Conservation (phyloP, 305 asterid species). For the Stenogyne calaminthoides region DNA sequence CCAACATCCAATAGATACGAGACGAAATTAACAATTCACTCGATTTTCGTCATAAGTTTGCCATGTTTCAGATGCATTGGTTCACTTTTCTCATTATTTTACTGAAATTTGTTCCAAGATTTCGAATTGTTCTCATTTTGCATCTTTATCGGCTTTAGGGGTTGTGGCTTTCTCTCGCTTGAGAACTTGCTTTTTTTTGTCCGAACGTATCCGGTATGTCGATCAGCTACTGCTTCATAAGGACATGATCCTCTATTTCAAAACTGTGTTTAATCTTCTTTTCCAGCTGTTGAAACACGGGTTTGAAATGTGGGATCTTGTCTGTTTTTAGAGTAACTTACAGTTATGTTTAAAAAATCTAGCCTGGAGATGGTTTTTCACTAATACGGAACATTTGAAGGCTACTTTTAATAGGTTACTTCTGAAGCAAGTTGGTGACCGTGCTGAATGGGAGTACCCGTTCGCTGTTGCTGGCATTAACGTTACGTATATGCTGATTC, state of each 20-base stretch:
- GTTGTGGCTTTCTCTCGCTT: slow-evolving; percentile 89
- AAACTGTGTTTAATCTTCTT: neutral
- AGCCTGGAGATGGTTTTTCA: slow-evolving; percentile 32
- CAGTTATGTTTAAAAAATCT: neutral
- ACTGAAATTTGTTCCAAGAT: neutral
- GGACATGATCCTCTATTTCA: neutral
- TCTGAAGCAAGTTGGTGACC: slow-evolving; percentile 71
- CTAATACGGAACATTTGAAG: slow-evolving; percentile 75
- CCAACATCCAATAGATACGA: too few species aligned
- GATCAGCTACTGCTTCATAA: slow-evolving; percentile 36
- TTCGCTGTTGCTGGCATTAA: slow-evolving; percentile 96
- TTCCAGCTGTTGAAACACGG: neutral
- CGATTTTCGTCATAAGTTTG: neutral
- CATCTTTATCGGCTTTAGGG: slow-evolving; percentile 57
- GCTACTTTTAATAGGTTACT: slow-evolving; percentile 85
- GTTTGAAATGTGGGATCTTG: neutral
- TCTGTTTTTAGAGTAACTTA: neutral
- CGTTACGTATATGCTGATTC: slow-evolving; percentile 85
- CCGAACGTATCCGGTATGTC: slow-evolving; percentile 77
- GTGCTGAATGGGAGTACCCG: slow-evolving; percentile 94
- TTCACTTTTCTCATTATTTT: neutral
- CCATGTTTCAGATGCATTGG: neutral
- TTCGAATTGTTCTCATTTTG: slow-evolving; percentile 32
- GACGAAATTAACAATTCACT: too few species aligned
- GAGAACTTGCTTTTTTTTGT: slow-evolving; percentile 92